A percentile compares a stretch with the other conserved stretches of the same genome.
Conservation (phyloP, 306 rosid genomes). For the Rubus idaeus region DNA sequence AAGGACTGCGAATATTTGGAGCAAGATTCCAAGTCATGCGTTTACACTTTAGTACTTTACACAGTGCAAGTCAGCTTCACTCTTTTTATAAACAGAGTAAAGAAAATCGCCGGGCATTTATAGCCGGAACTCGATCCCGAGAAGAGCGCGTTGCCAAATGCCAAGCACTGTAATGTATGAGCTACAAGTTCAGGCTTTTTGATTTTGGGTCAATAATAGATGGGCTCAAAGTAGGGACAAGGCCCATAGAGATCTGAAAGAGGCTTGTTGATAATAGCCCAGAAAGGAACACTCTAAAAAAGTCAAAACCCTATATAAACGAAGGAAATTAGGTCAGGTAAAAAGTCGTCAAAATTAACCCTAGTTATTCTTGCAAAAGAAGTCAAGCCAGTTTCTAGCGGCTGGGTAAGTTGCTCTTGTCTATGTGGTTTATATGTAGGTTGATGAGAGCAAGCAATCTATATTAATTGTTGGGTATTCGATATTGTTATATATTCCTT, state of each 20-base stretch:
- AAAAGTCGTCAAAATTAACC: not conserved
- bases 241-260: too few relatives aligned
- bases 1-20: not conserved
- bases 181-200: too few relatives aligned
- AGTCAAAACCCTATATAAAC: not conserved
- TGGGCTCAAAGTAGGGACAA: not conserved
- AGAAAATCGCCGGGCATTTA: not conserved
- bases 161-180: too few relatives aligned
- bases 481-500: not conserved
- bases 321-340: not conserved
- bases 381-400: constrained; percentile 3
- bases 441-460: not conserved
- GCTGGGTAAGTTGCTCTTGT: not conserved
- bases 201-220: not conserved
- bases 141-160: too few relatives aligned
- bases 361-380: constrained; percentile 1
- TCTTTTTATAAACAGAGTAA: not conserved
- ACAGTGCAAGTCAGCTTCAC: not conserved
- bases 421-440: not conserved
- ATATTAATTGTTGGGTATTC: not conserved
- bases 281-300: too few relatives aligned
- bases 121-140: not conserved
- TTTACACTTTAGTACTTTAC: too few relatives aligned
- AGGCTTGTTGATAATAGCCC: not conserved
- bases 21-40: not conserved